Evolutionary conservation across 2,329 filamentous ascomycete species (phyloP), one percentile per base, ranked within the genome.

Genomic region (Diaporthe vaccinii): DNA sequence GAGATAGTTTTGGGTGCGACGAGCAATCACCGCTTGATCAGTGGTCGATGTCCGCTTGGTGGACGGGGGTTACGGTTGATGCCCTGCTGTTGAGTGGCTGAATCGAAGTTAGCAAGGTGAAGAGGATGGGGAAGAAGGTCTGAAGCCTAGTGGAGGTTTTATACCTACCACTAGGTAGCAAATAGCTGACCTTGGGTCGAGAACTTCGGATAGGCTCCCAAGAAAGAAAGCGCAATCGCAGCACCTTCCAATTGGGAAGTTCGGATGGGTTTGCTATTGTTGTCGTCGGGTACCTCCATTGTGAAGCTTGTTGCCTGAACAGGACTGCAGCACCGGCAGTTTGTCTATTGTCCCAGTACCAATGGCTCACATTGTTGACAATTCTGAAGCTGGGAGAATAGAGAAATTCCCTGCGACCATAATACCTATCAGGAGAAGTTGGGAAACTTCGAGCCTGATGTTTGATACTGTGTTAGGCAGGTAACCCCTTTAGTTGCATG

Each of bases 401-500:
- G 28, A 20, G 15, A 25, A 9, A 25, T 28, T 25, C 22, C 10
- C 15, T 20, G 6, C 6, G 7, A 15, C 10, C 22, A 69, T 34
- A 53, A 25, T 69, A 28, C 34, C 31, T n/a, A 17, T 46, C 44
- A 44, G 41, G 22, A 44, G 7, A 44, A 41, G 44, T 10, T 41
- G 57, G 49, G n/a, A 28, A 41, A n/a, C 25, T 46, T 22, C 22
- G 6, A 22, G 51, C 51, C 20, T 59, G 25, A 25, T 34, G 31
- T 20, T 31, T 67, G 73, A 73, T 62, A 71, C 69, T 36, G 17
- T 58, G 22, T 25, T 76, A 61, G 41, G n/a, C 15, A 7, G 6
- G 73, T 76, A 76, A 75, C 55, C 70, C 69, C 69, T 9, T 36
- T 75, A 28, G 14, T 25, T 67, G 73, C 73, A 76, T 76, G 51